These are phyloP conservation scores for Phaseolus coccineus DNA, from an alignment of 331 rosid species.

Conservation along the genomic window DNA sequence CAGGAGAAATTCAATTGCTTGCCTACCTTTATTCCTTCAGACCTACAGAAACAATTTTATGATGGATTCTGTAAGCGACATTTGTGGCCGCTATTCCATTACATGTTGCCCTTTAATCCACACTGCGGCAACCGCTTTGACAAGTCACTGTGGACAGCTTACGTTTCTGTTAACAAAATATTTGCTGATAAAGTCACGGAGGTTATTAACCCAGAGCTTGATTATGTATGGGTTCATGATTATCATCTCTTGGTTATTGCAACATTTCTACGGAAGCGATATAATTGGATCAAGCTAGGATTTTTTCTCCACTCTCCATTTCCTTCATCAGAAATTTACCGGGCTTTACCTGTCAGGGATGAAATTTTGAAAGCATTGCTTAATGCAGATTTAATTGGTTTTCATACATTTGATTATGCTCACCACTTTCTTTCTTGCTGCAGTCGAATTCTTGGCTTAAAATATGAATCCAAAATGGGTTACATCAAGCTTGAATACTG, in stretches of 20 bases:
- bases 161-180: constrained; percentile 72
- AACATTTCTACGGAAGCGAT: constrained; percentile 72
- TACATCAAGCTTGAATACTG: constrained; percentile 74
- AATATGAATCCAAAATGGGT: constrained; percentile 73
- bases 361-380: constrained; percentile 73
- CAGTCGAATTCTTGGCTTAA: constrained; percentile 78
- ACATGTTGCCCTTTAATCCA: constrained; percentile 73
- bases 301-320: constrained; percentile 50
- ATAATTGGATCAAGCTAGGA: constrained; percentile 67
- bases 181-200: constrained; percentile 80
- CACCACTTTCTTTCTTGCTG: constrained; percentile 55
- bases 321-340: constrained; percentile 51
- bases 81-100: constrained; percentile 80
- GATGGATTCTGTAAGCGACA: constrained; percentile 83
- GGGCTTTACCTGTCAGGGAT: constrained; percentile 74
- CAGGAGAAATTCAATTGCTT: constrained; percentile 70
- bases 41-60: constrained; percentile 66
- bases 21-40: constrained; percentile 68
- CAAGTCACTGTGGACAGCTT: constrained; percentile 74
- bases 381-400: constrained; percentile 75
- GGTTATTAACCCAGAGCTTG: constrained; percentile 71
- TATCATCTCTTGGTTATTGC: constrained; percentile 86
- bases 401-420: constrained; percentile 37
- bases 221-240: constrained; percentile 82
- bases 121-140: constrained; percentile 68